Evolutionary conservation across 2,329 filamentous ascomycete genomes (phyloP).

Genomic region (Ophiocordyceps camponoti-rufipedis): DNA sequence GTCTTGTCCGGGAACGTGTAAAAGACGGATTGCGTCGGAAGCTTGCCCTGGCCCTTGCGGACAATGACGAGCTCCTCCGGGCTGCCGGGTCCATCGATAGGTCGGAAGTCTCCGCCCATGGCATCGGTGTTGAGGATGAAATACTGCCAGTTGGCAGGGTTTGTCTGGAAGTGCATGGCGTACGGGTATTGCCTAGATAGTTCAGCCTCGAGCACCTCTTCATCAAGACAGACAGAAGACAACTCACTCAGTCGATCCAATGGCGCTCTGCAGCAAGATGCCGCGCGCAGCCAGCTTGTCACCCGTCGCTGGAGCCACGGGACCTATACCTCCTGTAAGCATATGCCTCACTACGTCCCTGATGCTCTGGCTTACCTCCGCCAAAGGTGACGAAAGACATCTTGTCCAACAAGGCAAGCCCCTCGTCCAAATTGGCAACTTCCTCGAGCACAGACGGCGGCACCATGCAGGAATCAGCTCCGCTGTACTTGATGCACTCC

Average conservation of each 20-base stretch:
- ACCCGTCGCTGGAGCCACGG: constrained; percentile 17
- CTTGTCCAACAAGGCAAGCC: constrained; percentile 12
- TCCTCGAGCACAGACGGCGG: constrained; percentile 25
- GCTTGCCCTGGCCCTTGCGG: constrained; percentile 16
- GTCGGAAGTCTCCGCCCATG: constrained; percentile 22
- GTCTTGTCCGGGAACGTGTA: constrained; percentile 17
- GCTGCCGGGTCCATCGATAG: constrained; percentile 1
- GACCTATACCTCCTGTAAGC: constrained; percentile 9
- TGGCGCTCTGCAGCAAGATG: constrained; percentile 15
- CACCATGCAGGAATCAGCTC: constrained; percentile 11
- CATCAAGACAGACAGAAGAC: not conserved
- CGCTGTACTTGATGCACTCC: constrained; percentile 11
- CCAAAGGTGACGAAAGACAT: constrained; percentile 17
- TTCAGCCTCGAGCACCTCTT: not conserved
- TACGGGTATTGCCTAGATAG: constrained; percentile 14
- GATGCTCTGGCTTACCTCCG: constrained; percentile 13
- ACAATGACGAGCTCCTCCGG: constrained; percentile 16
- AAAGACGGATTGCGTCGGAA: constrained; percentile 14
- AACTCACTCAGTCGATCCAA: constrained; percentile 23
- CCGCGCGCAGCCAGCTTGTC: constrained; percentile 17
- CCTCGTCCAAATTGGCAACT: constrained; percentile 15
- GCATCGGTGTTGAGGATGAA: constrained; percentile 22
- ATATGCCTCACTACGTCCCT: not conserved
- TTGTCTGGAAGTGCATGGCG: constrained; percentile 13
- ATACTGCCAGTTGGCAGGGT: constrained; percentile 21